Evolutionary conservation across 2,329 filamentous ascomycete species (phyloP), one percentile per base, ranked within the genome.

Genomic region (Fusarium oxysporum): DNA sequence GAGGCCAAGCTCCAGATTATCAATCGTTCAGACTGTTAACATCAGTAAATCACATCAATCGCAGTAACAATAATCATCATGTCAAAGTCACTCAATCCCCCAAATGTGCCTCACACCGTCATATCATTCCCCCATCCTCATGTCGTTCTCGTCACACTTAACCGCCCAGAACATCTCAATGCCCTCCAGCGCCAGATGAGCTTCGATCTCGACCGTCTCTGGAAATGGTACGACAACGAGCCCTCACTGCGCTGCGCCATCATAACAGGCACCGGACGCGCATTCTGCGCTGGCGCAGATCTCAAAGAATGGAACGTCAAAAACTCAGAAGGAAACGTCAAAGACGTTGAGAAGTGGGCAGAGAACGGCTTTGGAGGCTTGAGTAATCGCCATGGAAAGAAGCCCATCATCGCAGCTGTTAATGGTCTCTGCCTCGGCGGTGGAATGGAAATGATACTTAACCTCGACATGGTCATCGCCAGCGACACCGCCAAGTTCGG

Each of bases 371-470:
- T 93, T 67, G 91, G 88, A n/a, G 91, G 88, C 0, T 80, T 94
- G 38, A 90, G 88, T 62, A 89, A 92, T 70, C 86, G 92, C 41
- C 79, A 81, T 5, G 92, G 92, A 54, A 89, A 88, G 80, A 95
- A 95, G 78, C 93, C 92, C 6, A 85, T 95, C 59, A 88, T 95
- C 38, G 91, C 90, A 8, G 93, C 92, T 3, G 91, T 94, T 33
- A 93, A 94, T 78, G 93, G 92, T 5, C 83, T 92, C 21, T 92
- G 91, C 69, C 85, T 92, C 43, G 93, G 92, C 28, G 92, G 92
- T 58, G 93, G 92, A 3, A 90, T 92, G 80, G 93, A 95, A 83
- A 93, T 94, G 84, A 86, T 88, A 21, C 83, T 92, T 41, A 93
- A 94, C 80, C 89, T 88, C 72, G 93, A 95, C 81, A 82, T 95